Base-by-base conservation (phyloP, 73 alveolate species). In the Symbiodinium natans region DNA sequence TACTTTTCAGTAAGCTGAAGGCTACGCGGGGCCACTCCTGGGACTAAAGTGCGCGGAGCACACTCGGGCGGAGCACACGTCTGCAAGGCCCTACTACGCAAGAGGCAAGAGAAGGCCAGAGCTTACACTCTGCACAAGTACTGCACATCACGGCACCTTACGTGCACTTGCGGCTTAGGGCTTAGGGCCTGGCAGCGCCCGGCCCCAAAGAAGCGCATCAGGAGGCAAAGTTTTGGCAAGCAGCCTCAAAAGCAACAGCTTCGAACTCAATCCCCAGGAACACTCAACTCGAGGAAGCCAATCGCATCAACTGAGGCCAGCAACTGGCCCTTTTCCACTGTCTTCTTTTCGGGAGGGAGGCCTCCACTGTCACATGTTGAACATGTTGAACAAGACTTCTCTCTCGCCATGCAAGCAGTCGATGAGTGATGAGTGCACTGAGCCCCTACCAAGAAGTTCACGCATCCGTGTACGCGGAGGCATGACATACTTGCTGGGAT, bases 141-240 rank as follows among this genome's bases (percentile, higher is more conserved):
- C 0, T 56, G 17, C 21, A 33, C 9, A 71, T 71, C 39, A 27
- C 27, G 5, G 89, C 63, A 6, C 36, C 63, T 82, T 34, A 54
- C 38, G 52, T 31, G 25, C 25, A 68, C 73, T 25, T 27, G 41
- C 27, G 36, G 33, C 87, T 10, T 23, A 21, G 46, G 96, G 77
- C 77, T 39, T 10, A 1, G 80, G 27, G 36, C 13, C 80, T 33
- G 2, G 77, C 96, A 90, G 41, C 9, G 96, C 96, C 41, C 96
- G 42, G 39, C 96, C 96, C 96, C 96, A 90, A 42, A 90, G 77
- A 84, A 90, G 39, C 11, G 96, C 96, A 90, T 90, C 96, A 2
- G 96, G 96, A 40, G 96, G 96, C 52, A 90, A 8, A 31, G 88
- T 90, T 77, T 90, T 90, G 54, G 96, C 96, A 46, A 90, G 34